Conservation (phyloP, 2,329 filamentous ascomycete genomes). For the Zymoseptoria pseudotritici region DNA sequence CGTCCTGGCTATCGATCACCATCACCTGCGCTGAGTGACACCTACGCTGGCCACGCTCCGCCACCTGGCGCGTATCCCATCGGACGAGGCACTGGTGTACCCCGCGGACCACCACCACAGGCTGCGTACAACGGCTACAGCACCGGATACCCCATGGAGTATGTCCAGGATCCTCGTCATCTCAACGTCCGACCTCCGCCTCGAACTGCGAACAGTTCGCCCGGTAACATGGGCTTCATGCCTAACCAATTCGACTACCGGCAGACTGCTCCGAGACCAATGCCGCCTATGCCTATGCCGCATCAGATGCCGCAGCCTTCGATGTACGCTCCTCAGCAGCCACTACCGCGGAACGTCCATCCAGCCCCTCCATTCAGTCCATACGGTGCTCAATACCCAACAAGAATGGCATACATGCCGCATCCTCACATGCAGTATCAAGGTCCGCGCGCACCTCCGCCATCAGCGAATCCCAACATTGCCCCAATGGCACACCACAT, state of each 20-base stretch:
- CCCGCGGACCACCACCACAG: slow-evolving; percentile 17
- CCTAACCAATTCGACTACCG: slow-evolving; percentile 23
- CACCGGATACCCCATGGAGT: slow-evolving; percentile 21
- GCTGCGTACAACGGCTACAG: slow-evolving; percentile 26
- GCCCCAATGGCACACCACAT: slow-evolving; percentile 26
- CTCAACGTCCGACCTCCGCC: slow-evolving; percentile 22
- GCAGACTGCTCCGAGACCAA: slow-evolving; percentile 17
- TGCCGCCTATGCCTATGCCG: slow-evolving; percentile 16
- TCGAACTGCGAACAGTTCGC: slow-evolving; percentile 20
- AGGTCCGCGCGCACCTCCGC: slow-evolving; percentile 17
- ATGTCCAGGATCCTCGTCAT: slow-evolving; percentile 15
- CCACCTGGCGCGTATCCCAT: slow-evolving; percentile 22
- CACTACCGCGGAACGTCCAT: slow-evolving; percentile 11
- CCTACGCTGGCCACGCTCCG: slow-evolving; percentile 21
- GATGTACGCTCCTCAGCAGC: slow-evolving; percentile 13
- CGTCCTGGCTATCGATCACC: slow-evolving; percentile 36
- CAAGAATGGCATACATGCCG: slow-evolving; percentile 15
- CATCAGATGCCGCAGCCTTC: slow-evolving; percentile 14
- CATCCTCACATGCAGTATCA: slow-evolving; percentile 16
- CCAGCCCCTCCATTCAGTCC: slow-evolving; percentile 4
- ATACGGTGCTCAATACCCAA: slow-evolving; percentile 15
- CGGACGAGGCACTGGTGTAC: slow-evolving; percentile 16
- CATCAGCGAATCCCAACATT: slow-evolving; percentile 15
- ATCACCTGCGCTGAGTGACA: slow-evolving; percentile 40
- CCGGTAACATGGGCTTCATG: slow-evolving; percentile 19